A percentile compares a stretch with the other conserved stretches of the same genome.
Evolutionary conservation across 2,329 filamentous ascomycete species (phyloP).

Genomic region (Coniochaeta pulveracea): DNA sequence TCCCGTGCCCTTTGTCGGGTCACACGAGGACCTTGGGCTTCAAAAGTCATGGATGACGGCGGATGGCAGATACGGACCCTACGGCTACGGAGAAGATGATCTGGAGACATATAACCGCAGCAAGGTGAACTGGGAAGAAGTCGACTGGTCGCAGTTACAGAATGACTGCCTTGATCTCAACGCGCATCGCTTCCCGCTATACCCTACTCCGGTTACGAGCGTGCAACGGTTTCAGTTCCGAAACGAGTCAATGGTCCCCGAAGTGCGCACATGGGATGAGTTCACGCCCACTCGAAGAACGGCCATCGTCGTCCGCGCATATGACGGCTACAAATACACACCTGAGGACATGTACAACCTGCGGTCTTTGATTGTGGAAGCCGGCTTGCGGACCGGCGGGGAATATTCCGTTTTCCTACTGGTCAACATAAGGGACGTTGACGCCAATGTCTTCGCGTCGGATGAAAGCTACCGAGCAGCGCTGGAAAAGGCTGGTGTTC

Average conservation of each 20-base stretch:
- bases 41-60: slow-evolving; percentile 19
- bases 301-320: slow-evolving; percentile 16
- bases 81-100: slow-evolving; percentile 17
- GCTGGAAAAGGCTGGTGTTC: slow-evolving; percentile 35
- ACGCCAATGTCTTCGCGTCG: slow-evolving; percentile 42
- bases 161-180: slow-evolving; percentile 33
- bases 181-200: slow-evolving; percentile 31
- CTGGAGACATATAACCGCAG: slow-evolving; percentile 12
- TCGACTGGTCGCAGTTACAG: slow-evolving; percentile 24
- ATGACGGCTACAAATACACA: slow-evolving; percentile 42
- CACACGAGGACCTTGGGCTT: slow-evolving; percentile 17
- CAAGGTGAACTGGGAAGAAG: slow-evolving; percentile 17
- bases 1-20: slow-evolving; percentile 18
- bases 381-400: slow-evolving; percentile 46
- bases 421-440: slow-evolving; percentile 48
- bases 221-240: slow-evolving; percentile 9
- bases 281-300: slow-evolving; percentile 17
- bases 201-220: slow-evolving; percentile 8
- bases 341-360: slow-evolving; percentile 49
- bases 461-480: slow-evolving; percentile 38
- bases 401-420: slow-evolving; percentile 54
- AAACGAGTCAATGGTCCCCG: slow-evolving; percentile 10
- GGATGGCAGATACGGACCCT: slow-evolving; percentile 16
- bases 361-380: slow-evolving; percentile 53
- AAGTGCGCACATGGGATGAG: slow-evolving; percentile 16